phyloP scores from a whole-genome alignment of 257 asterid species.

The Anisodus acutangulus region DNA sequence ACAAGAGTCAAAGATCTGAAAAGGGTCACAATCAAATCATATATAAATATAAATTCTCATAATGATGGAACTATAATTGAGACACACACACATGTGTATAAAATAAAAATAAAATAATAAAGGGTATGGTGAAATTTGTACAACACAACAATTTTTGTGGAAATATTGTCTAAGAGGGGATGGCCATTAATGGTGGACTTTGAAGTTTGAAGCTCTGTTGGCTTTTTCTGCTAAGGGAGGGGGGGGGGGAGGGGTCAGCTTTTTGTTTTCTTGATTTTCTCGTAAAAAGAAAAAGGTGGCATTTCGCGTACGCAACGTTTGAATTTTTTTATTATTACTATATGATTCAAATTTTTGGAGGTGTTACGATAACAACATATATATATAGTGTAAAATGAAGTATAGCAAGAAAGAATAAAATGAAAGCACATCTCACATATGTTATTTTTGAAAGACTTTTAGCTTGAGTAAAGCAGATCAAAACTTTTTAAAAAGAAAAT shows the following conservation, averaged over 20 bases:
- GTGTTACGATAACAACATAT: too few relatives aligned
- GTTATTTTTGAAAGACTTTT: too few relatives aligned
- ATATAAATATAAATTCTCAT: background rate
- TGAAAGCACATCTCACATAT: too few relatives aligned
- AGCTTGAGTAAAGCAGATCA: too few relatives aligned
- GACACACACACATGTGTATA: background rate
- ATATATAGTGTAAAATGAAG: too few relatives aligned
- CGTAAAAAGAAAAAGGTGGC: conserved; percentile 5
- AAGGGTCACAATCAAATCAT: conserved; percentile 27
- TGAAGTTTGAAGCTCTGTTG: conserved; percentile 23
- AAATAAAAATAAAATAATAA: too few relatives aligned
- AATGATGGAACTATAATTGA: conserved; percentile 20
- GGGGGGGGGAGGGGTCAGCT: background rate
- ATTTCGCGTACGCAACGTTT: conserved; percentile 32
- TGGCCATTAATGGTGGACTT: conserved; percentile 29
- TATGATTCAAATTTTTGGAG: background rate
- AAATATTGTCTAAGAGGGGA: background rate
- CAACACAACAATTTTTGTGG: background rate
- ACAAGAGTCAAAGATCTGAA: conserved; percentile 31
- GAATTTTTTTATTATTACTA: background rate
- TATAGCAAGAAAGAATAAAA: too few relatives aligned
- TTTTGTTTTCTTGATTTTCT: background rate
- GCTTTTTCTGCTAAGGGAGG: background rate
- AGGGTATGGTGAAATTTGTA: background rate
- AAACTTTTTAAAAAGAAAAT: too few relatives aligned